Base-by-base conservation (phyloP, 2,329 filamentous ascomycete species). In the Arthroderma uncinatum region DNA sequence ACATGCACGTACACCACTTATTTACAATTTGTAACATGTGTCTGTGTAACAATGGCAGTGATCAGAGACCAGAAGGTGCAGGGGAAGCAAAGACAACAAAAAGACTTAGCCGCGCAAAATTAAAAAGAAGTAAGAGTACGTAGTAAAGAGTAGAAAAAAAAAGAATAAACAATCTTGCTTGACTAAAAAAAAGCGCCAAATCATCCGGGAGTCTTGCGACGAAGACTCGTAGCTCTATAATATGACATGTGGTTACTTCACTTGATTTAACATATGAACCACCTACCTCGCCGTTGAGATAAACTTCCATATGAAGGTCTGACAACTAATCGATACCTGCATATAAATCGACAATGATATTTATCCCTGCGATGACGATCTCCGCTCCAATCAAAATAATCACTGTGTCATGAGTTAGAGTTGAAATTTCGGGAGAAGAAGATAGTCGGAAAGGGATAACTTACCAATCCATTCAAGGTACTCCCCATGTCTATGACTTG, bases 361-460 rank as follows among this genome's bases (percentile, higher is more conserved):
- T 97, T 65, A 97, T 86, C 16, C 83, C 87, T 1, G 91, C 91
- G 52, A 97, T 90, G 6, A 96, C 75, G 61, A 97, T 96, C 70
- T 98, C 93, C 10, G 91, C 91, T 6, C 91, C 92, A 67, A 98
- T 96, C 53, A 98, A 82, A 21, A 97, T 80, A 65, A 98, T 97
- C 44, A 98, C 91, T 90, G 58, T 52, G 54, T 5, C n/a, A 58
- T 64, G 57, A 67, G 64, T 48, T 21, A 58, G 56, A 53, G 12
- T 42, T 30, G 7, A 7, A 7, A 9, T 9, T 6, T 14, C 23
- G 8, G 66, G 62, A 66, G 64, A 57, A 57, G 54, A 5, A 9
- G 14, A 16, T 10, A 33, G 30, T n/a, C 10, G 44, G 12, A n/a
- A 54, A 28, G 33, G 14, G 14, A 40, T 36, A 19, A 77, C 84